phyloP scores from a whole-genome alignment of 2,329 filamentous ascomycete genomes.

The Aspergillus felis region DNA sequence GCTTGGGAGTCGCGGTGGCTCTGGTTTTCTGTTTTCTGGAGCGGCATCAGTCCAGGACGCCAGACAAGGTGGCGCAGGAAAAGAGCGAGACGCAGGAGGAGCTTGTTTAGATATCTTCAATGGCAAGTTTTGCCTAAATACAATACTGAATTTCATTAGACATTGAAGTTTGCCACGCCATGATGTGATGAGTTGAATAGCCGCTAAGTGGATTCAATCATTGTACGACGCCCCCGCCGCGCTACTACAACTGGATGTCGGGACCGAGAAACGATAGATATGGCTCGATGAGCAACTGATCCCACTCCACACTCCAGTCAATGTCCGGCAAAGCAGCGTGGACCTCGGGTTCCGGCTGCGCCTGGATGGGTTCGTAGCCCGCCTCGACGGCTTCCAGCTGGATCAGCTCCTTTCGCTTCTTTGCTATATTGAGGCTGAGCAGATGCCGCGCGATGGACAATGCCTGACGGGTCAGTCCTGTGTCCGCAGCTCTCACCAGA shows the following conservation, averaged over 20 bases:
- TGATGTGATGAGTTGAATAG: background rate
- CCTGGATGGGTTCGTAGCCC: constrained; percentile 11
- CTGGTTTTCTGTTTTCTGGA: too few species aligned
- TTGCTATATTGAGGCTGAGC: constrained; percentile 23
- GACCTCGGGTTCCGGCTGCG: constrained; percentile 7
- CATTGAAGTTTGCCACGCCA: background rate
- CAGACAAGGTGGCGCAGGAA: too few species aligned
- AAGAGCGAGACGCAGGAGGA: too few species aligned
- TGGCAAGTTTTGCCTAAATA: background rate
- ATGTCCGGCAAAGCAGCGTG: constrained; percentile 17
- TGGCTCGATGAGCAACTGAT: constrained; percentile 30
- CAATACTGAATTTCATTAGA: background rate
- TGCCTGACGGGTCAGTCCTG: constrained; percentile 24
- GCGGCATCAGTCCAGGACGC: too few species aligned
- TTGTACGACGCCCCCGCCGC: too few species aligned
- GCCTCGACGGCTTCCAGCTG: constrained; percentile 27
- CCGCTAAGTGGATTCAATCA: background rate
- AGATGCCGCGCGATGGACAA: constrained; percentile 27
- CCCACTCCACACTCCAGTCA: constrained; percentile 23
- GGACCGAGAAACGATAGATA: constrained; percentile 23
- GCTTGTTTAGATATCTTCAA: too few species aligned
- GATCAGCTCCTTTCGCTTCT: constrained; percentile 27
- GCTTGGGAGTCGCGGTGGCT: too few species aligned
- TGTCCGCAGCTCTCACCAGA: constrained; percentile 23
- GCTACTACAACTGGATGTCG: constrained; percentile 8